Percentiles rank a stretch among this genome's conserved stretches.
Conservation (phyloP, 140 eudicot species). For the Erigeron philadelphicus region DNA sequence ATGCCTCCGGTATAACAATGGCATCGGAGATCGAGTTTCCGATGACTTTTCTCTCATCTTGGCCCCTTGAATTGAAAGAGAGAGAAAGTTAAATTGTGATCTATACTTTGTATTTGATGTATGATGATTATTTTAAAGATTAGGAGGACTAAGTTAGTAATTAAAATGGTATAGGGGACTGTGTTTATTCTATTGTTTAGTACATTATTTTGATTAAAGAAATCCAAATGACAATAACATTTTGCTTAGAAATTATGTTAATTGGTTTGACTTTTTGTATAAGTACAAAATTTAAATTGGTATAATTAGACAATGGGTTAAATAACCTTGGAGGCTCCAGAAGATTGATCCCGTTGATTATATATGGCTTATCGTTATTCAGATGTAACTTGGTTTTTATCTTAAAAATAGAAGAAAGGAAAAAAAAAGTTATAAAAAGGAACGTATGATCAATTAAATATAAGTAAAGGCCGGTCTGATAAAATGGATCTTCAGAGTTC, state of each 20-base stretch:
- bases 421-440: too few species aligned
- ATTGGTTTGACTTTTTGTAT: conserved; percentile 28
- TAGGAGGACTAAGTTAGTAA: conserved; percentile 14
- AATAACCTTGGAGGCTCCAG: background rate
- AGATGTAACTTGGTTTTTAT: too few species aligned
- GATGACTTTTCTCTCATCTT: conserved; percentile 31
- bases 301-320: background rate
- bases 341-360: too few species aligned
- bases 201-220: conserved; percentile 19
- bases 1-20: conserved; percentile 51
- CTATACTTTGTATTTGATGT: background rate
- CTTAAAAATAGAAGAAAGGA: too few species aligned
- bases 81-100: conserved; percentile 21
- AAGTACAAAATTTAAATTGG: background rate
- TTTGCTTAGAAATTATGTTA: conserved; percentile 5
- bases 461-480: too few species aligned
- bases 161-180: conserved; percentile 6
- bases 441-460: too few species aligned
- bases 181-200: conserved; percentile 23
- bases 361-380: too few species aligned
- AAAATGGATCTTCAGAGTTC: background rate
- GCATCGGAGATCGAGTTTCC: conserved; percentile 52
- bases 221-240: conserved; percentile 7
- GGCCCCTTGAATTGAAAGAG: conserved; percentile 11
- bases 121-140: conserved; percentile 6